Evolutionary conservation across 805 yeast genomes (phyloP).

Genomic region (Yamadazyma kitorensis): DNA sequence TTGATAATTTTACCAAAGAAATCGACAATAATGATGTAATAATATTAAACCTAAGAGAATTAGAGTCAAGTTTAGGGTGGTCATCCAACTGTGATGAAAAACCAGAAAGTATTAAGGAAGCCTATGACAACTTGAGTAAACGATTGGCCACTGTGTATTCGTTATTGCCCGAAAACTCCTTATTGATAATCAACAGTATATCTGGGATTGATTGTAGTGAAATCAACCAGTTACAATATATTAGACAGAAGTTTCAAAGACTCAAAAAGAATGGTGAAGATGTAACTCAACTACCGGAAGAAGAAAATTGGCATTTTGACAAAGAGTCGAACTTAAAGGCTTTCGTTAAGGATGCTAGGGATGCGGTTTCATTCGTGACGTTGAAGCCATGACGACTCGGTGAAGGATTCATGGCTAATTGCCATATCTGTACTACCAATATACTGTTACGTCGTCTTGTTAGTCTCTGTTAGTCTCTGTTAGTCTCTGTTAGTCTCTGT

Average conservation of each 20-base stretch:
- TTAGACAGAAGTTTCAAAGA: neutral
- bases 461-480: too few relatives aligned
- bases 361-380: constrained; percentile 57
- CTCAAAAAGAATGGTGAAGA: constrained; percentile 29
- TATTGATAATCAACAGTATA: neutral
- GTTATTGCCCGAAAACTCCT: constrained; percentile 46
- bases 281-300: constrained; percentile 36
- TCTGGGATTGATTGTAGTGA: neutral
- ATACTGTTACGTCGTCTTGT: too few relatives aligned
- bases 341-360: constrained; percentile 53
- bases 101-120: constrained; percentile 6
- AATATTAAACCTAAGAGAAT: constrained; percentile 55
- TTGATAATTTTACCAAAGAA: constrained; percentile 38
- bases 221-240: neutral
- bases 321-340: constrained; percentile 46
- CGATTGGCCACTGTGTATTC: constrained; percentile 50
- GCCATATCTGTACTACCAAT: too few relatives aligned
- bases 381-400: too few relatives aligned
- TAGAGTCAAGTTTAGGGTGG: constrained; percentile 34
- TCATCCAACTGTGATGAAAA: constrained; percentile 9
- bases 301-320: constrained; percentile 50
- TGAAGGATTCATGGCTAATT: too few relatives aligned
- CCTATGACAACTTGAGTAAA: constrained; percentile 35
- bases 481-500: too few relatives aligned
- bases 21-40: constrained; percentile 43